Base-by-base conservation (phyloP, 2,329 filamentous ascomycete species). In the Penicillium nordicum region DNA sequence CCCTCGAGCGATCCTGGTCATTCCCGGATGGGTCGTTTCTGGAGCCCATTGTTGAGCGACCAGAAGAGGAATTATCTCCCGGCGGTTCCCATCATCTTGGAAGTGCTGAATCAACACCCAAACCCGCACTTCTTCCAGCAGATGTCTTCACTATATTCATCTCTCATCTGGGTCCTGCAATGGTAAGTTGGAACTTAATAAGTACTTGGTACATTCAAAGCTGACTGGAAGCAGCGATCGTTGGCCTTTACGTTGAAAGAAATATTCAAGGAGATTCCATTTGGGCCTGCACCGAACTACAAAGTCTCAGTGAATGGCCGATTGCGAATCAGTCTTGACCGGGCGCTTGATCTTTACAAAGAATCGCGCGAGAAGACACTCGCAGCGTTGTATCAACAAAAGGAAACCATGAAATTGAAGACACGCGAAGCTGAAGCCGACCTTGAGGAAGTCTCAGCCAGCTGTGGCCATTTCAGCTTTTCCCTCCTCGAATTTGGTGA, bases 381-480 rank as follows among this genome's bases (percentile, higher is more conserved):
- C 7, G 82, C 86, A 55, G 82, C 88, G 55, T 80, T 99, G 0
- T 97, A 99, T 73, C 86, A 84, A 60, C 89, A 84, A 50, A 91
- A 92, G 58, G 87, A 92, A 64, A 80, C 92, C 38, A 84, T 70
- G 59, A 65, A 84, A 56, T 79, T 85, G 3, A 82, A 85, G 46
- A 87, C 88, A 0, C 82, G 90, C 50, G 88, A 88, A 59, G 82
- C 93, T 9, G 88, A 95, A 69, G 94, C 93, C 2, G 94, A 97
- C 72, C 92, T 96, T 55, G 94, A 99, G 72, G 94, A 99, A 73
- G 92, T 97, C 11, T 92, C 93, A 40, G 93, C 94, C n/a, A 95
- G 92, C 55, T 99, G 94, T 68, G 93, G 94, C 0, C 92, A 97
- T 74, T 99, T 97, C 70, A 93, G 90, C 69, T 97, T 94, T 71